Base-by-base conservation (phyloP, 1,284 basidiomycete species). In the Trametes polyzona region DNA sequence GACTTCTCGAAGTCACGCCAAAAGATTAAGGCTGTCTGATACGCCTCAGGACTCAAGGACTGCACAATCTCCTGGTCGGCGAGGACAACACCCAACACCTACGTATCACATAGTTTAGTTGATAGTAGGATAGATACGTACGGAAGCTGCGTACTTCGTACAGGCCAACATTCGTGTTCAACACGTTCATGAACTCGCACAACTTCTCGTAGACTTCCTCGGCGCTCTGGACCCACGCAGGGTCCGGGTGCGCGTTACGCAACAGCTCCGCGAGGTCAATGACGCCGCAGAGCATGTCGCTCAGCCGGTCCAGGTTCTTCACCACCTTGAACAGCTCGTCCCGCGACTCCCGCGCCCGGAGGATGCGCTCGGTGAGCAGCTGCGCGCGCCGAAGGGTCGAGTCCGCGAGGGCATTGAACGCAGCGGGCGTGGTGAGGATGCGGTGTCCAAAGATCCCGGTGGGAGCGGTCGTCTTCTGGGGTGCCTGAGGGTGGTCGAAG, bases 1-100 rank as follows among this genome's bases (percentile, higher is more conserved):
- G 95, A 97, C 73, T 96, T 96, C 71, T 98, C 94, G 75, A 99
- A 99, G 78, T 99, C 97, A 47, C 91, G 84, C 82, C 95, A 88
- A 74, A 98, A 98, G 61, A 96, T 95, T 21, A 92, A 79, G 17
- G 96, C 95, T 2, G 97, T 95, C 68, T 92, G 88, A 50, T 83
- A 76, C 11, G 87, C 89, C 67, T 92, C 89, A 7, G 81, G 80
- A 54, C 78, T 81, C 47, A 92, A 79, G 1, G 86, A 82, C 51
- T 80, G 75, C 35, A 85, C 78, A 33, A 91, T 78, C 16, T 80
- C 76, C 7, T 80, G 77, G 69, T 91, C 87, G 17, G 80, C 79
- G 47, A 92, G 71, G 40, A 92, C 86, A 21, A 71, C 74, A 67
- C 83, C 82, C 42, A 92, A 75, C 41, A 87, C 82, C 89, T 92